phyloP scores from a whole-genome alignment of 805 yeast species.

The Lipomyces orientalis region DNA sequence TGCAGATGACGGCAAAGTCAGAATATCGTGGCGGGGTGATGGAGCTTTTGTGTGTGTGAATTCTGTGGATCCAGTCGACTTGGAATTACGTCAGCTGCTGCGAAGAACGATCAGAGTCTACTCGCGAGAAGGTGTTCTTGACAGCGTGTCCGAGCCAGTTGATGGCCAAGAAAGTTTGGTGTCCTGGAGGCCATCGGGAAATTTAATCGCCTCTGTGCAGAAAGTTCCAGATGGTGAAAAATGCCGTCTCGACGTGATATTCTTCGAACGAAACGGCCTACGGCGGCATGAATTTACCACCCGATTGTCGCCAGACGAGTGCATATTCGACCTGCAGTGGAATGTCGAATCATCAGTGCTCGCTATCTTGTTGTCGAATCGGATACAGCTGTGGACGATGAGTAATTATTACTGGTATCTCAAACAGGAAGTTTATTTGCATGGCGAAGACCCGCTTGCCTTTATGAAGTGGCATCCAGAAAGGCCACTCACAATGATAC shows the following conservation, averaged over 20 bases:
- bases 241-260: constrained; percentile 53
- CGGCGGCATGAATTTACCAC: constrained; percentile 85
- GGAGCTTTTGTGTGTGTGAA: constrained; percentile 80
- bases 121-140: constrained; percentile 75
- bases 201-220: constrained; percentile 81
- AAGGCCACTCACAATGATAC: constrained; percentile 74
- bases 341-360: constrained; percentile 78
- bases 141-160: constrained; percentile 87
- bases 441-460: constrained; percentile 41
- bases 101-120: constrained; percentile 86
- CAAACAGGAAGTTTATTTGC: constrained; percentile 70
- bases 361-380: constrained; percentile 65
- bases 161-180: constrained; percentile 75
- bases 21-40: constrained; percentile 94
- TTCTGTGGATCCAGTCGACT: constrained; percentile 59
- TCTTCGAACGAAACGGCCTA: constrained; percentile 92
- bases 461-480: constrained; percentile 82
- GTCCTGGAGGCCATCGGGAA: constrained; percentile 92
- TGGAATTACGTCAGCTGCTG: constrained; percentile 41
- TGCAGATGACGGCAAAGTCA: constrained; percentile 56
- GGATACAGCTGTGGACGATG: constrained; percentile 86
- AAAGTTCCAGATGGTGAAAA: constrained; percentile 54
- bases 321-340: constrained; percentile 69
- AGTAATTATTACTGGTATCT: constrained; percentile 96
- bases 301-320: constrained; percentile 46